phyloP scores from a whole-genome alignment of 2,329 filamentous ascomycete genomes.

The Sporothrix phasma region DNA sequence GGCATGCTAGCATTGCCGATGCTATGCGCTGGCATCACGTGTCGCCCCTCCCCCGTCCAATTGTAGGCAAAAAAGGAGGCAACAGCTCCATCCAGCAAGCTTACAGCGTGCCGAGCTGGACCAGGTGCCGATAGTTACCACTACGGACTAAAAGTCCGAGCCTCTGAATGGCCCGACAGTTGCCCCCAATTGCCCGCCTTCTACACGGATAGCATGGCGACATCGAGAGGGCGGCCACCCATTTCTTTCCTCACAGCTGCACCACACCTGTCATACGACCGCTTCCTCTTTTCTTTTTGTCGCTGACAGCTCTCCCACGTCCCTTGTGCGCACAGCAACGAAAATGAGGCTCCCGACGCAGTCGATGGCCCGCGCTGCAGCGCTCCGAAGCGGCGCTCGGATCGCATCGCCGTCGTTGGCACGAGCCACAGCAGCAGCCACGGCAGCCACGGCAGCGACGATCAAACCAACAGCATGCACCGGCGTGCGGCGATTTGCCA shows the following conservation, averaged over 20 bases:
- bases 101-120: background rate
- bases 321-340: background rate
- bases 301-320: background rate
- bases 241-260: background rate
- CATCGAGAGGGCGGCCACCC: background rate
- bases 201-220: background rate
- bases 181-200: background rate
- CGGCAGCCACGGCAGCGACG: too few relatives aligned
- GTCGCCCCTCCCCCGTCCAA: slow-evolving; percentile 1
- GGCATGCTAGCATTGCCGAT: slow-evolving; percentile 1
- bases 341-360: background rate
- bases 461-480: too few relatives aligned
- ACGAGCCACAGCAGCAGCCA: too few relatives aligned
- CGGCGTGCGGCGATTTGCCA: slow-evolving; percentile 7
- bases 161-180: too few relatives aligned
- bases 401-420: background rate
- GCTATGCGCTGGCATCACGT: slow-evolving; percentile 12
- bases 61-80: slow-evolving; percentile 5
- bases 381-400: slow-evolving; percentile 1
- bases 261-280: background rate
- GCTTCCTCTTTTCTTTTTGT: background rate
- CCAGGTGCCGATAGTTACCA: background rate
- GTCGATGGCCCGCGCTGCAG: background rate
- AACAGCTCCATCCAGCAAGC: background rate
- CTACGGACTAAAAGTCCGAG: background rate